Conservation (phyloP, 352 stramenopile species). For the Globisporangium spinosum region DNA sequence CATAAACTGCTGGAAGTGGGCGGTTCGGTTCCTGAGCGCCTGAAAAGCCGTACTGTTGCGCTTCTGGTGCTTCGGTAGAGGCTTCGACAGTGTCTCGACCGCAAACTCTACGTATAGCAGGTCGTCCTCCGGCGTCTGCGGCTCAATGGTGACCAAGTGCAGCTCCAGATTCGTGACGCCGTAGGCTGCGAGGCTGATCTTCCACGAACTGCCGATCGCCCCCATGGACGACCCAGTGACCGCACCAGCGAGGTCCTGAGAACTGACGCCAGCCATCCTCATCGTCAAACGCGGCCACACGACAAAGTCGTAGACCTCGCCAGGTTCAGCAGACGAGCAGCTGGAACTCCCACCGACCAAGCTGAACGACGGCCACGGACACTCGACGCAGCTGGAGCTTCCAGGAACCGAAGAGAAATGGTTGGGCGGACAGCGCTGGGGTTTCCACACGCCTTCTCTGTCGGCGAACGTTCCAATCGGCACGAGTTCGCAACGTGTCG, state of each 20-base stretch:
- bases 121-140: conserved; percentile 12
- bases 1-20: conserved; percentile 8
- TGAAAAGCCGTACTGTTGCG: conserved; percentile 8
- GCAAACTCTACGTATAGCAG: conserved; percentile 7
- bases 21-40: background rate
- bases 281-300: conserved; percentile 14
- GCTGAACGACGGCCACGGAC: conserved; percentile 19
- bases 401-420: background rate
- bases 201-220: background rate
- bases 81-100: conserved; percentile 2
- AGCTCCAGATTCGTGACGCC: conserved; percentile 7
- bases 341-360: background rate
- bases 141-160: conserved; percentile 12
- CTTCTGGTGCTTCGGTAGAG: conserved; percentile 12
- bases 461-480: conserved; percentile 3
- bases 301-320: conserved; percentile 16
- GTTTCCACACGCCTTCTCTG: conserved; percentile 7
- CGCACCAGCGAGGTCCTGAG: background rate
- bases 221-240: conserved; percentile 1
- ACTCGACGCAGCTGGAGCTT: background rate
- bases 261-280: conserved; percentile 14
- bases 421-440: conserved; percentile 11
- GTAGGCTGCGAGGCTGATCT: conserved; percentile 5
- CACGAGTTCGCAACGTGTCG: conserved; percentile 7
- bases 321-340: background rate